Percentiles rank a stretch among this genome's conserved stretches.
Conservation (phyloP, 441 rosid genomes). For the Adansonia rubrostipa region DNA sequence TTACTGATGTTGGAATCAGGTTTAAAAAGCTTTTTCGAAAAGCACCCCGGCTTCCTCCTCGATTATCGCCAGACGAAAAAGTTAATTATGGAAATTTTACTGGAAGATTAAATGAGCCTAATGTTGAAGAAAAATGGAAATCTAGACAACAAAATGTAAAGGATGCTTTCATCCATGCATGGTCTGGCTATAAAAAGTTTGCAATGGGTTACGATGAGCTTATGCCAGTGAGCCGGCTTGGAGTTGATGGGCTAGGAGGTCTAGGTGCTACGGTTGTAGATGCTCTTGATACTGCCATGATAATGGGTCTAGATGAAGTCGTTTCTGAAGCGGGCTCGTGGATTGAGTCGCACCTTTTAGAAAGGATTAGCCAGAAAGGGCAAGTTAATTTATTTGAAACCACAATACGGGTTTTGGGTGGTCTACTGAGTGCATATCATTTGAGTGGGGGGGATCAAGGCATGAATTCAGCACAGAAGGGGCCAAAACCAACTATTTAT, state of each 20-base stretch:
- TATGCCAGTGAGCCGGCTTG: slow-evolving; percentile 75
- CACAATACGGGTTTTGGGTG: slow-evolving; percentile 93
- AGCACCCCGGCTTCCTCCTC: slow-evolving; percentile 94
- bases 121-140: slow-evolving; percentile 38
- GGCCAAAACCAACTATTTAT: slow-evolving; percentile 73
- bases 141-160: slow-evolving; percentile 21
- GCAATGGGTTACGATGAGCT: slow-evolving; percentile 98
- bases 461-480: slow-evolving; percentile 47
- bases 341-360: slow-evolving; percentile 78
- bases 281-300: slow-evolving; percentile 97
- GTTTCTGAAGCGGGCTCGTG: slow-evolving; percentile 89
- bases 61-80: slow-evolving; percentile 60
- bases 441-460: slow-evolving; percentile 79
- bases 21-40: slow-evolving; percentile 68
- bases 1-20: slow-evolving; percentile 43
- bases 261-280: slow-evolving; percentile 93
- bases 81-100: background rate
- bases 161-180: slow-evolving; percentile 53
- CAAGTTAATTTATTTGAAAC: slow-evolving; percentile 98
- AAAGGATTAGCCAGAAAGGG: slow-evolving; percentile 81
- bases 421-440: slow-evolving; percentile 97
- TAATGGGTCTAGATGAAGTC: slow-evolving; percentile 82
- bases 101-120: slow-evolving; percentile 18
- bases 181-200: slow-evolving; percentile 88
- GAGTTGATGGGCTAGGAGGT: slow-evolving; percentile 94